Conservation (phyloP, 2,329 filamentous ascomycete genomes). For the Curvularia sp. region DNA sequence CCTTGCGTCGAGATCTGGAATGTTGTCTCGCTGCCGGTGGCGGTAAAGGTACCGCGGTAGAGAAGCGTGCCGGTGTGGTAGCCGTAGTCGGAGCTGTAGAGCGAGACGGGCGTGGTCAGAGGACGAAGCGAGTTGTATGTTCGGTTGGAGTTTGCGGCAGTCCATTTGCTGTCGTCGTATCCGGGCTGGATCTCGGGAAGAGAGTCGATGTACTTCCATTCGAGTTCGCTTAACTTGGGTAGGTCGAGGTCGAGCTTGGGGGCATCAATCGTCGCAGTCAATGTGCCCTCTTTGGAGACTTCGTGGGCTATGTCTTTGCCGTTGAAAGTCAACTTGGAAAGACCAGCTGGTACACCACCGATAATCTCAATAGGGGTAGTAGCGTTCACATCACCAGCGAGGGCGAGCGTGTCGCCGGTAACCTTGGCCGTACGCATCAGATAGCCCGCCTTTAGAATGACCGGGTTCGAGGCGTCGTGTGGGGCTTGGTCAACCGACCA, state of each 20-base stretch:
- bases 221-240: conserved; percentile 64
- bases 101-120: conserved; percentile 66
- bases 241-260: conserved; percentile 59
- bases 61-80: conserved; percentile 73
- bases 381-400: conserved; percentile 75
- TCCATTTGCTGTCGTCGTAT: conserved; percentile 76
- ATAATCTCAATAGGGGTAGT: conserved; percentile 74
- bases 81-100: conserved; percentile 76
- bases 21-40: conserved; percentile 64
- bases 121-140: conserved; percentile 66
- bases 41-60: conserved; percentile 73
- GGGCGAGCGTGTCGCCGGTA: conserved; percentile 62
- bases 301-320: conserved; percentile 53
- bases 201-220: conserved; percentile 74
- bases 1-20: conserved; percentile 69
- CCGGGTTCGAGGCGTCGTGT: conserved; percentile 42
- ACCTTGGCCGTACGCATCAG: conserved; percentile 67
- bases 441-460: conserved; percentile 70
- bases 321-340: conserved; percentile 69
- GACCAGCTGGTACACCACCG: conserved; percentile 61
- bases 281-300: conserved; percentile 54
- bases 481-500: conserved; percentile 64
- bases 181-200: conserved; percentile 70
- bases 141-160: conserved; percentile 61
- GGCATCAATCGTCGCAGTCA: conserved; percentile 62